phyloP scores from a whole-genome alignment of 2,329 filamentous ascomycete species.

The Hymenoscyphus repandus region DNA sequence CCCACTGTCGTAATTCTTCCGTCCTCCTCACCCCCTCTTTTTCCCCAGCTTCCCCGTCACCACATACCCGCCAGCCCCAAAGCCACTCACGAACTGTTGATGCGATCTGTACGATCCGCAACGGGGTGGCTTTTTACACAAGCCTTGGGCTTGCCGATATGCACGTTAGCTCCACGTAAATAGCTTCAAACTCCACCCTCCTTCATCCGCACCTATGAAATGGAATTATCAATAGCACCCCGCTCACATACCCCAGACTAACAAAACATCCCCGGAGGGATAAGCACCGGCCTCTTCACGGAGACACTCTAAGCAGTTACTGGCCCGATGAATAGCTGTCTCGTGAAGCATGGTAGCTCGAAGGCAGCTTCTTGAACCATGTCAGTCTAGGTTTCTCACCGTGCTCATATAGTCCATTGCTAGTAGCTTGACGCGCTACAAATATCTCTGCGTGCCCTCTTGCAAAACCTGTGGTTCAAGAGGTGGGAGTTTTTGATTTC shows the following conservation, averaged over 20 bases:
- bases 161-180: no score
- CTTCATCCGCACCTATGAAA: not conserved
- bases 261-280: not conserved
- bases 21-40: not conserved
- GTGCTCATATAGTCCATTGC: no score
- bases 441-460: no score
- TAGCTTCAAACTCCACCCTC: not conserved
- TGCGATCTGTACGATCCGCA: not conserved
- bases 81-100: not conserved
- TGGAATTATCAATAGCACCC: not conserved
- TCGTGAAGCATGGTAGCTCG: not conserved
- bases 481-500: no score
- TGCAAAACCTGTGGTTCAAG: no score
- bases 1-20: not conserved
- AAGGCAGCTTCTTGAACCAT: no score
- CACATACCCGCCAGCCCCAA: not conserved
- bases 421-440: no score
- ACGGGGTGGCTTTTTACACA: not conserved
- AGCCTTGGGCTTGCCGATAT: no score
- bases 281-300: no score
- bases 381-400: no score
- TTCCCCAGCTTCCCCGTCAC: not conserved
- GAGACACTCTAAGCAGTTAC: not conserved
- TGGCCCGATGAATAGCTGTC: not conserved
- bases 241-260: not conserved